Conservation (phyloP, 169 alveolate species). For the Pseudocohnilembus persalinus region DNA sequence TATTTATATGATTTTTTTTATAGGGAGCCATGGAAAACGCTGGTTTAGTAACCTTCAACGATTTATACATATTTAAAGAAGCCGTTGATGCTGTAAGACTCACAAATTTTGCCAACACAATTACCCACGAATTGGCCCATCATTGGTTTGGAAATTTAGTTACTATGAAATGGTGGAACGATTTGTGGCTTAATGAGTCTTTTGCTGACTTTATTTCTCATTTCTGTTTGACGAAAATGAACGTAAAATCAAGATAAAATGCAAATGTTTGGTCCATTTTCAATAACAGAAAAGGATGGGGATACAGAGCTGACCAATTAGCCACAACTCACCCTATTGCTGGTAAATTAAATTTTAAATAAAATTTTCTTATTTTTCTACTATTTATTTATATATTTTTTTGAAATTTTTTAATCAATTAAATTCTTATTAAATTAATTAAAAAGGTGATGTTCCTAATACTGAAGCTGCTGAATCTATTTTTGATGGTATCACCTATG, state of each 20-base stretch:
- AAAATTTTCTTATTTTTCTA: conserved; percentile 45
- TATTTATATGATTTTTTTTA: no score
- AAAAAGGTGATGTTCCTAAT: conserved; percentile 52
- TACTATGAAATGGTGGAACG: conserved; percentile 89
- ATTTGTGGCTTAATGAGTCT: conserved; percentile 86
- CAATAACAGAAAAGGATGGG: conserved; percentile 37
- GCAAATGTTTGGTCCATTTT: conserved; percentile 46
- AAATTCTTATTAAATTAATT: no score
- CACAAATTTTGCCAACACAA: conserved; percentile 50
- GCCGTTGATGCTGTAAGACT: conserved; percentile 46
- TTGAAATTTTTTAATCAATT: no score
- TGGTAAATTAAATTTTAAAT: conserved; percentile 30
- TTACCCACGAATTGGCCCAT: conserved; percentile 78
- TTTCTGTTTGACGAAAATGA: conserved; percentile 55
- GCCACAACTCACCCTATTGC: conserved; percentile 47
- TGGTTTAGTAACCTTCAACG: conserved; percentile 74
- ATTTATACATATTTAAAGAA: conserved; percentile 51
- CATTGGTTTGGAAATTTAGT: conserved; percentile 89
- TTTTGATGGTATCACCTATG: conserved; percentile 76
- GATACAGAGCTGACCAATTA: conserved; percentile 36
- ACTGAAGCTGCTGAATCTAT: conserved; percentile 66
- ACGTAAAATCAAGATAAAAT: conserved; percentile 34
- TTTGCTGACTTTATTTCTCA: conserved; percentile 77
- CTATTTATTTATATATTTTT: conserved; percentile 53
- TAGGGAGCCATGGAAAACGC: conserved; percentile 80